Base-by-base conservation (phyloP, 768 basidiomycete genomes). In the Rossbeevera mucosa region DNA sequence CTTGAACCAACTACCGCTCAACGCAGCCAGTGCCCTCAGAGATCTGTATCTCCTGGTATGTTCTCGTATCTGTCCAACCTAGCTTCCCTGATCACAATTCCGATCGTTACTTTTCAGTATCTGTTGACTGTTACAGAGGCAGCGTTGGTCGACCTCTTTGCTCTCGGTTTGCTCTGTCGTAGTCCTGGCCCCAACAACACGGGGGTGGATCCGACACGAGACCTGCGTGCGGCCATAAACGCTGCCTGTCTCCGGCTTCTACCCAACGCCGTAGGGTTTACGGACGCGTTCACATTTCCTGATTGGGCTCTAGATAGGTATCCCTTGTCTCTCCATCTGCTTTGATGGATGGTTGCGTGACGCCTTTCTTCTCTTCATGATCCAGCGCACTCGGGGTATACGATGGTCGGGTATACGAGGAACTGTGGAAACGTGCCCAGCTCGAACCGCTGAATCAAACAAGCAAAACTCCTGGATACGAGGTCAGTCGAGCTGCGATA, bases 241-340 rank as follows among this genome's bases (percentile, higher is more conserved):
- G 44, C 61, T 5, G 55, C 79, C 0, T 86, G 83, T 62, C 58
- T 67, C 7, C 73, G 74, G 44, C 56, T 90, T 11, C 64, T 88
- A 0, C 82, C 85, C 0, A 76, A 91, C 52, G 78, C 77, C 5
- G 80, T 90, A 48, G 84, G 81, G 0, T 68, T 90, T 48, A 82
- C 76, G 5, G 88, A 91, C 62, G 81, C 85, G 3, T 88, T 91
- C 62, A 83, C 81, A 0, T 86, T 87, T 58, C 75, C 80, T 0
- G 86, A 90, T 59, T 90, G 85, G 83, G 80, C 87, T 47, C 69
- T 90, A 16, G 79, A 88, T 57, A 85, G 83, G 81, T 81, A 45
- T 14, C 52, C 42, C 22, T 25, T 7, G 1, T 18, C 18, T n/a
- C 9, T 18, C 11, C 36, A 8, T 46, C 9, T 6, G 0, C 42